Evolutionary conservation across 169 alveolate species (phyloP), one percentile per base, ranked within the genome.

Genomic region (Plasmodium relictum): DNA sequence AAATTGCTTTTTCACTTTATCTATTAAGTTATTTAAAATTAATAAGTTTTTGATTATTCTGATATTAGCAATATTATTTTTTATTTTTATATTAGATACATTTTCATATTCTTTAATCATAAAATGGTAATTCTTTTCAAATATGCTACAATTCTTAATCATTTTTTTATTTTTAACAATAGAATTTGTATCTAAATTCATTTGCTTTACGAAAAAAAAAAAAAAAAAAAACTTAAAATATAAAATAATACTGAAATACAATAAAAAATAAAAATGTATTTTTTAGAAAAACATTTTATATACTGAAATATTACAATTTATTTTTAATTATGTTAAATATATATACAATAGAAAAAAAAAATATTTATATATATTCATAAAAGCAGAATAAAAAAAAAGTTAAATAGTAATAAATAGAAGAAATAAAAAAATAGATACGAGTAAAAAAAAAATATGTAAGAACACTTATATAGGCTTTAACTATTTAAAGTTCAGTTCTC

Each of bases 81-180:
- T 42, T 50, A 26, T 39, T 50, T 45, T 31, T 9, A 66, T 68
- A 31, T 48, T 71, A 4, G 78, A 18, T 56, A 86, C 41, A 20
- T 59, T 44, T 58, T 86, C 92, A 71, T 69, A 86, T 12, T 86
- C 92, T 42, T 86, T 86, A 37, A 52, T 70, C 87, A 70, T 61
- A 42, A 69, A 61, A 63, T 86, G 74, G 50, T 86, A 86, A 56
- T 65, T 69, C 48, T 62, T 86, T 61, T 71, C 78, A 31, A 86
- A 20, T 16, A 37, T 61, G 20, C 26, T 56, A 44, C 16, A 72
- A 18, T 18, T 54, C 63, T 24, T 54, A 54, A 54, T 9, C 63
- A 54, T 54, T 54, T 54, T 22, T 14, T 26, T 26, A 61, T 61
- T 31, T 61, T 61, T 61, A 16, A 8, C 20, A 16, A 16, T 26